Evolutionary conservation across 306 rosid genomes (phyloP).

Genomic region (Vicia sativa): DNA sequence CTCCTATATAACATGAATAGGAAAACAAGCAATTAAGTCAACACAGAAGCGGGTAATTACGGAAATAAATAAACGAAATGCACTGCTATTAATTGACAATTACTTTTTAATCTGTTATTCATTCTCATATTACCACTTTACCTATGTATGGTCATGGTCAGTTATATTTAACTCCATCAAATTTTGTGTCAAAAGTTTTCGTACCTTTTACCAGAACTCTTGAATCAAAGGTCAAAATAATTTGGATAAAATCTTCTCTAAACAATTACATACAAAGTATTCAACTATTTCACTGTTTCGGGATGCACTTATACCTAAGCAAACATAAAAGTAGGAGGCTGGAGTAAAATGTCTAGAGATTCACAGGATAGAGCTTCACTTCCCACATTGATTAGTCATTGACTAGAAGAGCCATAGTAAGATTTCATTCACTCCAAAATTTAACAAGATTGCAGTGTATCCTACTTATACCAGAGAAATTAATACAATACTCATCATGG

Average conservation of each 20-base stretch:
- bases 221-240: background rate
- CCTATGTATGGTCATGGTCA: background rate
- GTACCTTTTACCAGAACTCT: constrained; percentile 1
- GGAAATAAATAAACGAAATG: background rate
- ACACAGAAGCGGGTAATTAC: background rate
- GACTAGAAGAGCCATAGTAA: constrained; percentile 5
- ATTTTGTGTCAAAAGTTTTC: background rate
- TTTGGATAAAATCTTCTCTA: constrained; percentile 27
- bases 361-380: constrained; percentile 12
- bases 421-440: constrained; percentile 18
- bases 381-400: background rate
- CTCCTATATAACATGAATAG: constrained; percentile 21
- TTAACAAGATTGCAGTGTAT: constrained; percentile 23
- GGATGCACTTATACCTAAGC: constrained; percentile 2
- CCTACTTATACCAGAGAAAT: constrained; percentile 12
- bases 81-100: background rate
- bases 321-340: constrained; percentile 14
- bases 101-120: background rate
- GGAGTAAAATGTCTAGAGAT: constrained; percentile 21
- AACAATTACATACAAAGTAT: background rate
- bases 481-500: constrained; percentile 1
- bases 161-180: background rate
- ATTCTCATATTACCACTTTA: background rate
- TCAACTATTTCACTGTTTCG: constrained; percentile 11
- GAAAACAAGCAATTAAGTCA: constrained; percentile 28